These are phyloP conservation scores for Nemania abortiva DNA, from an alignment of 2,329 filamentous ascomycete genomes.

Conservation along the genomic window DNA sequence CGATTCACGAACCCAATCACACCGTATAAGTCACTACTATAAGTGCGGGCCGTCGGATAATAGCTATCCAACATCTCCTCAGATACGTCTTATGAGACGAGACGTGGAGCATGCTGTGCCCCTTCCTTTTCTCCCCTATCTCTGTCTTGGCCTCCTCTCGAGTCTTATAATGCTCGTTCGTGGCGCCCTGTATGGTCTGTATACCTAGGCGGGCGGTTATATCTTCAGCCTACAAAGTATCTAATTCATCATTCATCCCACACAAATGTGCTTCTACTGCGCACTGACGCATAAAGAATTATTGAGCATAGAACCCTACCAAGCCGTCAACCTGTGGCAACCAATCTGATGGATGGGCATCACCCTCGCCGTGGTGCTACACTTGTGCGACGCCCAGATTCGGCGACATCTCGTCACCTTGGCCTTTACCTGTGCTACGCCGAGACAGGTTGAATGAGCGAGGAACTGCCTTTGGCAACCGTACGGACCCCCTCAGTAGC, in stretches of 20 bases:
- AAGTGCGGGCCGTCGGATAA: background rate
- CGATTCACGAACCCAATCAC: background rate
- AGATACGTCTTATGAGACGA: background rate
- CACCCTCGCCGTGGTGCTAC: constrained; percentile 15
- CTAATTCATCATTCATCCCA: too few species aligned
- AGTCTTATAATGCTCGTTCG: too few species aligned
- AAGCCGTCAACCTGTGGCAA: background rate
- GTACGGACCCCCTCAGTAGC: background rate
- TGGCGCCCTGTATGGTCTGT: too few species aligned
- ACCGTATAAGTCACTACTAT: background rate
- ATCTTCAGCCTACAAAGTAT: too few species aligned
- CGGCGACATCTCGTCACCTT: constrained; percentile 14
- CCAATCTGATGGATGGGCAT: constrained; percentile 13
- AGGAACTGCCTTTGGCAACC: constrained; percentile 17
- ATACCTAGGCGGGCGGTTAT: too few species aligned
- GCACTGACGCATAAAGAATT: too few species aligned
- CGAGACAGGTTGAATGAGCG: constrained; percentile 23
- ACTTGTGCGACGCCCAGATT: constrained; percentile 30
- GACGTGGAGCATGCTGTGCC: background rate
- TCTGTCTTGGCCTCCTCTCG: background rate
- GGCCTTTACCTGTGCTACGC: constrained; percentile 19
- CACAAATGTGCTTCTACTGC: too few species aligned
- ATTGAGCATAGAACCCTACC: too few species aligned
- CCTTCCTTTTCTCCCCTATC: background rate
- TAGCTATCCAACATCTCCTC: background rate